Conservation (phyloP, 257 asterid genomes). For the Capsicum pubescens region DNA sequence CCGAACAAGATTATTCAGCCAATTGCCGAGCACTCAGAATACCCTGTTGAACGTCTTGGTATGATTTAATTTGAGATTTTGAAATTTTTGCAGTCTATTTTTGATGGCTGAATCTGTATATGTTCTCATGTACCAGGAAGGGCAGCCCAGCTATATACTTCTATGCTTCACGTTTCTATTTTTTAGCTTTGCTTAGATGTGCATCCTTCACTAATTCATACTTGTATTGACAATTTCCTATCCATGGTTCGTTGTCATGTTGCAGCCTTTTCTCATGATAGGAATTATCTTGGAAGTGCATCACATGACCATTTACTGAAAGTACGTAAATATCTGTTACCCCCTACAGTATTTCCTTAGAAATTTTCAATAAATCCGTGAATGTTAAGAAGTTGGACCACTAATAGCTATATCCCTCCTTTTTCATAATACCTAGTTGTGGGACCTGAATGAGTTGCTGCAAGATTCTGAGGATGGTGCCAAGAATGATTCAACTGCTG, state of each 20-base stretch:
- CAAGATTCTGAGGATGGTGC: slow-evolving; percentile 55
- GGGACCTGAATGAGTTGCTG: slow-evolving; percentile 80
- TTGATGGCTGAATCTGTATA: slow-evolving; percentile 17
- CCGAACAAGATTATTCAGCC: slow-evolving; percentile 95
- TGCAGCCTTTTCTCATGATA: slow-evolving; percentile 90
- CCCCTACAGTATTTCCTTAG: not conserved
- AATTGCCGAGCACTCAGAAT: slow-evolving; percentile 87
- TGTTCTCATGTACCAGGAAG: not conserved
- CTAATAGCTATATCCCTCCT: not conserved
- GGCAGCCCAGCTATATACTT: not conserved
- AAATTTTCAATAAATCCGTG: not conserved
- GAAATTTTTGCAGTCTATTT: slow-evolving; percentile 1
- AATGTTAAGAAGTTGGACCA: not conserved
- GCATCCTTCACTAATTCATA: not conserved
- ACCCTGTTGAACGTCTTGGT: slow-evolving; percentile 93
- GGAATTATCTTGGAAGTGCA: slow-evolving; percentile 87
- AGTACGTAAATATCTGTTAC: slow-evolving; percentile 44
- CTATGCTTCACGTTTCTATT: not conserved
- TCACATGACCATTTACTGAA: slow-evolving; percentile 81
- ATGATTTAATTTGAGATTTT: slow-evolving; percentile 33
- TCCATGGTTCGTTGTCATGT: not conserved
- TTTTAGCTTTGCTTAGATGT: slow-evolving; percentile 22
- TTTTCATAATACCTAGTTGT: slow-evolving; percentile 46
- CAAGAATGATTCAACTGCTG: slow-evolving; percentile 47
- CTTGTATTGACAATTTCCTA: slow-evolving; percentile 7